Evolutionary conservation across 2,329 filamentous ascomycete species (phyloP), one percentile per base, ranked within the genome.

Genomic region (Blumeriella jaapii): DNA sequence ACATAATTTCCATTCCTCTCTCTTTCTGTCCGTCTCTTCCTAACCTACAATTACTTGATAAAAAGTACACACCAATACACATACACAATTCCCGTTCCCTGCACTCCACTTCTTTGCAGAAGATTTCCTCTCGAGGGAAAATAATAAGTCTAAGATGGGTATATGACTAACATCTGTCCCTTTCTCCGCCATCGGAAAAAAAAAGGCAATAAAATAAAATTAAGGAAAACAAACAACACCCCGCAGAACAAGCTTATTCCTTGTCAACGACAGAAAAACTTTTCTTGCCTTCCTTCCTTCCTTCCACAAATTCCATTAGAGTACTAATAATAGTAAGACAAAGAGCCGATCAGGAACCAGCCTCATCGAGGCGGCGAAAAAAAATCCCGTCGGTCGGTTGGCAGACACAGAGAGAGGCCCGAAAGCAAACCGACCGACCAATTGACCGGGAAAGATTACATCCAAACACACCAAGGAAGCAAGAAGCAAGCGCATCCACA

Each of bases 131-230:
- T n/a, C n/a, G n/a, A n/a, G n/a, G n/a, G n/a, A n/a, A n/a, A n/a
- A 42, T 34, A 39, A 30, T 28, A 29, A 24, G 28, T 44, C 38
- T 46, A 44, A 38, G 18, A 34, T 33, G 34, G 44, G 44, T 43
- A 41, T 44, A 36, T 40, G 33, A 29, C 34, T 23, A n/a, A n/a
- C n/a, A n/a, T n/a, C n/a, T n/a, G n/a, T n/a, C 31, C 35, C 29
- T 31, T 35, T 29, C 24, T 9, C 8, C n/a, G n/a, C 24, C n/a
- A 7, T 7, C 24, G 11, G 11, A 6, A 11, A 22, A 22, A 22
- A 22, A 22, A 11, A 22, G 20, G 20, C 6, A 11, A 6, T 11
- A 11, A 22, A 22, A 6, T 6, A 22, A 11, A 22, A 22, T 6
- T 11, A 22, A 22, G 6, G 20, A 6, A 22, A 22, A n/a, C n/a